Evolutionary conservation across 495 filamentous ascomycete genomes (phyloP), one percentile per base, ranked within the genome.

Genomic region (Hyaloscypha bicolor): DNA sequence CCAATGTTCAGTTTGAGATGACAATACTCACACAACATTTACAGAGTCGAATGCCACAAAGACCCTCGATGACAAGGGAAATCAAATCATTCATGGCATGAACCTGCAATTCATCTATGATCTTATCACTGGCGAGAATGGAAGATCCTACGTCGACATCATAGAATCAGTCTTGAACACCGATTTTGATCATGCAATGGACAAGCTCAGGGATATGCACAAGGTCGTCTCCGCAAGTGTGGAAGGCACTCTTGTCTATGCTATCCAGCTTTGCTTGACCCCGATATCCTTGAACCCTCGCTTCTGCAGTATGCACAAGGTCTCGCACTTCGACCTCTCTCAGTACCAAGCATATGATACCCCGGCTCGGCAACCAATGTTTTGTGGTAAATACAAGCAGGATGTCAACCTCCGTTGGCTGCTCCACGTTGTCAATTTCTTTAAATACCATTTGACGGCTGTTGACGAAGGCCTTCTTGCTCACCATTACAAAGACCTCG

Each of bases 361-460:
- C 14, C 11, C 39, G 9, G 32, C 32, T 14, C 14, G 19, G 11
- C 59, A 68, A 22, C 71, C 73, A 25, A 19, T 71, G 9, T 72
- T 75, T 39, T 31, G 57, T 21, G 73, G 71, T 1, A 53, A 37
- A 11, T 59, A 29, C 19, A 69, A 67, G 35, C 19, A 62, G 11
- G n/a, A 60, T 22, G 37, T 73, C 25, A 71, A 75, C 51, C 33
- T 63, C 4, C 60, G 55, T 9, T 65, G 64, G 64, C 59, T 73
- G 9, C 42, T 71, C 6, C 63, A 73, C 32, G 53, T 56, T 8
- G 56, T 70, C 25, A 75, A 75, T 35, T 72, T 71, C 69, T 75
- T 75, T 45, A 68, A 68, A 58, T 73, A 68, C 31, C 73, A 75
- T 35, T 51, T 75, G 21, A 71, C 65, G 21, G 30, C 60, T 29